Evolutionary conservation across 306 rosid species (phyloP).

Genomic region (Quercus gilva): DNA sequence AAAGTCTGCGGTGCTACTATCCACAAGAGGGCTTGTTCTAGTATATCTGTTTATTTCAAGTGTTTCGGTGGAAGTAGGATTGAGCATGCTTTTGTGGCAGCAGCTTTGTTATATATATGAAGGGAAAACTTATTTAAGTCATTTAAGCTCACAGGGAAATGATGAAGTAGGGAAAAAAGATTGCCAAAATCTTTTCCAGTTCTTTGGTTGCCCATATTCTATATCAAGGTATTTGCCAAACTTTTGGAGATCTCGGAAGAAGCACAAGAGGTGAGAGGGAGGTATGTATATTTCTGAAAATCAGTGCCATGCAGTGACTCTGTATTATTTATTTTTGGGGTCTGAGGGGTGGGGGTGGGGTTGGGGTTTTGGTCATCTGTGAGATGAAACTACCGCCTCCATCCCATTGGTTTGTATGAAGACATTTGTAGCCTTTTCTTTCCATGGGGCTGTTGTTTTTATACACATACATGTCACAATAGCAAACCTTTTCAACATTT

Average conservation of each 20-base stretch:
- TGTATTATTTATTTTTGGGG: neutral
- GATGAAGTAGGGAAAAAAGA: slow-evolving; percentile 57
- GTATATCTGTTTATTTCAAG: slow-evolving; percentile 70
- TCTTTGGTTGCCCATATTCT: slow-evolving; percentile 64
- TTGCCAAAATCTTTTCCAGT: slow-evolving; percentile 70
- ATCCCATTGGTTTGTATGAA: neutral
- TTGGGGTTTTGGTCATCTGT: neutral
- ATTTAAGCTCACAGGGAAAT: slow-evolving; percentile 44
- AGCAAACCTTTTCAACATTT: neutral
- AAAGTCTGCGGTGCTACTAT: slow-evolving; percentile 55
- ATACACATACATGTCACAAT: neutral
- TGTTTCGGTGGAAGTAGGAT: slow-evolving; percentile 69
- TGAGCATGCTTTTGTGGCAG: slow-evolving; percentile 84
- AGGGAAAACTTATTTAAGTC: slow-evolving; percentile 71
- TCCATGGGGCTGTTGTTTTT: neutral
- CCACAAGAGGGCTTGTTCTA: slow-evolving; percentile 75
- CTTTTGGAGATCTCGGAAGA: slow-evolving; percentile 46
- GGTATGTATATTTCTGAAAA: neutral
- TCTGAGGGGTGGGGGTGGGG: neutral
- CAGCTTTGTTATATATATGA: slow-evolving; percentile 75
- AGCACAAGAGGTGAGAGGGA: slow-evolving; percentile 41
- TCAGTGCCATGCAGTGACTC: neutral
- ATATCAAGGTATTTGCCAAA: slow-evolving; percentile 55
- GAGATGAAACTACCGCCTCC: neutral
- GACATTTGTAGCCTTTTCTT: neutral